Evolutionary conservation across 2,329 filamentous ascomycete species (phyloP), one percentile per base, ranked within the genome.

Genomic region (Aureobasidium sp.): DNA sequence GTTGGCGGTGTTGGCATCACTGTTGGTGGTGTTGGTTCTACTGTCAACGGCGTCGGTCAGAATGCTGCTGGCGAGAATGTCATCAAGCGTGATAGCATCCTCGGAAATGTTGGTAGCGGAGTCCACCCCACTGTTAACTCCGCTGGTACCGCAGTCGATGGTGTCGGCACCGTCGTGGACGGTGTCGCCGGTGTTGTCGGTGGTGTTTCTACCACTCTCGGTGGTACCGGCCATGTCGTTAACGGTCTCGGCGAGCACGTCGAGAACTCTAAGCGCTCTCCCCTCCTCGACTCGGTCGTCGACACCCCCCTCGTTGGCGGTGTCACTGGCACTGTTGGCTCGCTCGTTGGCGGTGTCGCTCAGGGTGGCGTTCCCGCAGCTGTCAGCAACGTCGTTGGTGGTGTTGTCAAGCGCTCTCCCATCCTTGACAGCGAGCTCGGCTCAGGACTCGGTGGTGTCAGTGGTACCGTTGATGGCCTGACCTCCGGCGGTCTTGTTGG

Each of bases 251-350:
- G 51, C 29, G 6, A 55, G 26, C 51, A 55, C 51, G 17, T 55
- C 37, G 51, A 55, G 51, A 43, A 55, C 24, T 10, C 26, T n/a
- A 55, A 55, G 51, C 51, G 51, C 7, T 55, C 51, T 55, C 15
- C 51, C 13, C 51, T 55, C 15, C 51, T 55, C 26, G 51, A 55
- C 37, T 9, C 15, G 1, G 51, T 41, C 9, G 51, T 55, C 15
- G 51, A 26, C 8, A 27, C n/a, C n/a, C 50, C 50, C 24, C 3
- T 41, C 7, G 51, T 55, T 5, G 26, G 17, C 5, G 51, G 51
- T 15, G 51, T 55, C 0, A 43, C 37, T 20, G 7, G 9, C 10
- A 55, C 37, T 7, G 51, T 32, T 8, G 51, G 37, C 8, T 10
- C 6, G 4, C 1, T 43, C 17, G 51, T 55, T 5, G 37, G 37